Base-by-base conservation (phyloP, 2,329 filamentous ascomycete genomes). In the Penicillium sp. region DNA sequence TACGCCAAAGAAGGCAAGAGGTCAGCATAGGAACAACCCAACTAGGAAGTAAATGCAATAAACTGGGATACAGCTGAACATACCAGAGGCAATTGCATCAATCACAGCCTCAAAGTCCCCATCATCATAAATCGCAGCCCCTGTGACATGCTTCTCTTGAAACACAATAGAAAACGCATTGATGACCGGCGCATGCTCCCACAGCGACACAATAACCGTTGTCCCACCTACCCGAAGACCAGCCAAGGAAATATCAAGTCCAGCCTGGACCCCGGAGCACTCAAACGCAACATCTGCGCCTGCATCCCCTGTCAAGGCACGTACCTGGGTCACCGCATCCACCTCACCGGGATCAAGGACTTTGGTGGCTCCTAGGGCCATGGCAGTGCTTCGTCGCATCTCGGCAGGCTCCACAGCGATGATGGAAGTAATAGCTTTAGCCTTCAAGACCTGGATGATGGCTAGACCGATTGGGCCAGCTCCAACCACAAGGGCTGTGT, bases 401-500 rank as follows among this genome's bases (percentile, higher is more conserved):
- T 67, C 65, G 0, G 81, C 80, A 0, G 85, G 72, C 63, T 87
- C 84, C 9, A 78, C 79, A 19, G 84, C 79, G 46, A 86, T 80
- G 36, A 87, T 80, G 14, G 76, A 77, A 19, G 74, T 75, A 0
- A 79, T 78, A 0, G 79, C 79, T 11, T 76, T 74, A 0, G 81
- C 82, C 14, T 76, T 74, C 3, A 87, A 72, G 14, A 81, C 82
- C 52, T 84, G 80, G 1, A 87, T 77, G 3, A 86, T 75, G 0
- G 82, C 81, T 11, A 86, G 73, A 0, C 83, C 84, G 45, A 87
- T 86, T 0, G 84, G 84, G 0, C 84, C 84, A 1, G 81, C 83
- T 8, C 84, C 84, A 2, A 85, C 71, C 4, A 87, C 77, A 27
- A 87, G 65, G 6, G 78, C 79, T 0, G 75, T 75, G 10, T 79